Evolutionary conservation across 2,329 filamentous ascomycete genomes (phyloP), one percentile per base, ranked within the genome.

Genomic region (Alternaria postmessia): DNA sequence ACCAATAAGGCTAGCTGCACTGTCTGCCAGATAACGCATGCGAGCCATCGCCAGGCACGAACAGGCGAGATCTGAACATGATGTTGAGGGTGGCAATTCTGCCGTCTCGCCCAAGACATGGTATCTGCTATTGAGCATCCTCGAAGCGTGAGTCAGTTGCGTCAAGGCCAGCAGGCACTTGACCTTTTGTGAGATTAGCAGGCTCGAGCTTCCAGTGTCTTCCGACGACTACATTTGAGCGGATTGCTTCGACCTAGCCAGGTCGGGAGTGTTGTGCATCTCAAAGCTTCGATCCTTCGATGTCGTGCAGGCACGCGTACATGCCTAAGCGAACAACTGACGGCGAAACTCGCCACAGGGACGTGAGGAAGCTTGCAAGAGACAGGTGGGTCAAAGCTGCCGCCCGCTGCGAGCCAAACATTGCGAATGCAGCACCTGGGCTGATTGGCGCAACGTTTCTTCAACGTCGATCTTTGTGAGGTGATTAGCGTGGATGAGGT

Each of bases 361-460:
- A 34, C 49, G 28, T 48, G n/a, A 52, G 38, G 18, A 51, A 52
- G 54, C 34, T 62, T 64, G 42, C 43, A 51, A 53, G 24, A 52
- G 57, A 38, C 53, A n/a, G 41, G 42, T 55, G 49, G 52, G 46
- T 46, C 52, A 49, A 49, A 46, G 61, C 44, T 53, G 64, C 59
- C 22, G 46, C 52, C 59, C 22, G 52, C 52, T 18, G 51, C 55
- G 54, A 59, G 51, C 30, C 46, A 59, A 51, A 49, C 58, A 61
- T 48, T 53, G 51, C 52, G 32, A 52, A 54, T 67, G 58, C 57
- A 28, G 59, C 57, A 26, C 28, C 46, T 41, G 43, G 38, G 41
- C 30, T 63, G 60, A 68, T 65, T 63, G 66, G 66, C 57, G 54
- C 55, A 34, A 49, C 57, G 48, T 61, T 55, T 51, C 57, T 67